phyloP scores from a whole-genome alignment of 2,329 filamentous ascomycete genomes.

The Ophiocordyceps camponoti-floridani region DNA sequence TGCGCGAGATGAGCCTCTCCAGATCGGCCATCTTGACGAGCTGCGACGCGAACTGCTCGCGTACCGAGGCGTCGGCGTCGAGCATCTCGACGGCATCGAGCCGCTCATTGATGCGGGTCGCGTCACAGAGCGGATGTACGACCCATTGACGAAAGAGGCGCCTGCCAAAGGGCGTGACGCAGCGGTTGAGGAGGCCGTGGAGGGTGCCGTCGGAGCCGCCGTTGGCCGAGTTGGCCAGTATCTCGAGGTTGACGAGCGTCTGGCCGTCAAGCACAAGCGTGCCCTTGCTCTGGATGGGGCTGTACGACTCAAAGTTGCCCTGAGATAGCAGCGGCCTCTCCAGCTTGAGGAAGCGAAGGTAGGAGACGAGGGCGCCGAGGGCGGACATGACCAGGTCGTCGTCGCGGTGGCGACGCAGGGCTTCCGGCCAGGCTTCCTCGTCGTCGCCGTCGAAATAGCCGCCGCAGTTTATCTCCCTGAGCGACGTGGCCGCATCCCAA shows the following conservation, averaged over 20 bases:
- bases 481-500: conserved; percentile 90
- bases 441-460: conserved; percentile 72
- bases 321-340: conserved; percentile 76
- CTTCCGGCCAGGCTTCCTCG: conserved; percentile 72
- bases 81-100: conserved; percentile 78
- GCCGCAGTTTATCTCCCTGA: conserved; percentile 76
- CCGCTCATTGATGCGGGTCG: conserved; percentile 54
- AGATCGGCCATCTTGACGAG: conserved; percentile 60
- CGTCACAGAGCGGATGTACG: conserved; percentile 71
- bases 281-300: conserved; percentile 93
- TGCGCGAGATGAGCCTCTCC: conserved; percentile 81
- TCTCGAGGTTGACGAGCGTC: conserved; percentile 80
- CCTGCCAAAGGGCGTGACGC: conserved; percentile 75
- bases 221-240: conserved; percentile 90
- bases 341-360: conserved; percentile 67
- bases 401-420: conserved; percentile 81
- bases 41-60: conserved; percentile 57
- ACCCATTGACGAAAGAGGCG: conserved; percentile 88
- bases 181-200: conserved; percentile 91
- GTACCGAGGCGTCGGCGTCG: conserved; percentile 46
- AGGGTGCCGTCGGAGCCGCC: conserved; percentile 70
- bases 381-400: conserved; percentile 52
- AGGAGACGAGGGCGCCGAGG: conserved; percentile 58
- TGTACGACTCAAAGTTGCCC: conserved; percentile 89
- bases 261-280: conserved; percentile 88